Percentiles rank a stretch among this genome's conserved stretches.
Evolutionary conservation across 331 rosid genomes (phyloP).

Genomic region (Telfairia occidentalis): DNA sequence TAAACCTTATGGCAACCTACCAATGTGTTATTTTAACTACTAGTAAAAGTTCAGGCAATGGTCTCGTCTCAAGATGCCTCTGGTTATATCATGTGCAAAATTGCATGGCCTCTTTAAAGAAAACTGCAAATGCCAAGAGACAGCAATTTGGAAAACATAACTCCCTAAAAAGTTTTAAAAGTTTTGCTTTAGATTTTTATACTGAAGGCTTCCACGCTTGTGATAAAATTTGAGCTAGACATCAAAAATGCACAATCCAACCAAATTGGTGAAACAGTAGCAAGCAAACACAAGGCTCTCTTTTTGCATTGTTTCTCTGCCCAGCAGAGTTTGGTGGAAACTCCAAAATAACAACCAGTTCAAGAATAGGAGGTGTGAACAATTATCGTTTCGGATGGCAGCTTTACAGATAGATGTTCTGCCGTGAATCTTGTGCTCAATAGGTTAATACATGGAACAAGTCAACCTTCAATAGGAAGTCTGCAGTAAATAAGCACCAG

Average conservation of each 20-base stretch:
- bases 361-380: not conserved
- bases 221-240: no score
- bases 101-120: not conserved
- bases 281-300: not conserved
- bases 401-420: not conserved
- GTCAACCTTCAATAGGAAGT: not conserved
- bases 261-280: not conserved
- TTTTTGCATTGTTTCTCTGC: not conserved
- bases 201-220: not conserved
- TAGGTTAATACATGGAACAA: not conserved
- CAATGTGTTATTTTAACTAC: not conserved
- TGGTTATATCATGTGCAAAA: not conserved
- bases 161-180: not conserved
- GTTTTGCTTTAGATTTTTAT: not conserved
- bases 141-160: not conserved
- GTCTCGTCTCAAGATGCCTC: not conserved
- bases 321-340: not conserved
- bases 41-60: not conserved
- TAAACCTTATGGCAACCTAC: not conserved
- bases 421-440: not conserved
- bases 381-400: not conserved
- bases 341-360: not conserved
- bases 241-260: not conserved
- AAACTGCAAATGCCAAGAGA: not conserved
- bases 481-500: not conserved